Evolutionary conservation across 768 basidiomycete genomes (phyloP), one percentile per base, ranked within the genome.

Genomic region (Zangia roseola): DNA sequence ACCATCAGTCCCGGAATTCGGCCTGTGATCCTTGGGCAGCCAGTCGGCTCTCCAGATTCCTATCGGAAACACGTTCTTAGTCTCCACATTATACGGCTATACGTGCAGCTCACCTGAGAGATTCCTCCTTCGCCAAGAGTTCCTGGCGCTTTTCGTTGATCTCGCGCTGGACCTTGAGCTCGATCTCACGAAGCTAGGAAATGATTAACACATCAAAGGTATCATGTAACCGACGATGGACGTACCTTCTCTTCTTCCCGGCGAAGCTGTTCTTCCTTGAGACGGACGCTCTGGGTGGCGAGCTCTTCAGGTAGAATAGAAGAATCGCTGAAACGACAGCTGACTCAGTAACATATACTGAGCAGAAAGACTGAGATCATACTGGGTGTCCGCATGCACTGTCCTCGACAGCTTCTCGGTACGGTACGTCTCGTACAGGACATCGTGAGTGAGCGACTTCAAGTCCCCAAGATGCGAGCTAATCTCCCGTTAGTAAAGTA

Each of bases 181-280:
- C 97, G 69, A 97, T 90, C 74, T 99, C 97, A 54, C 95, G 92
- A 56, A 99, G 79, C 86, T 91, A 58, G 45, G 45, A 50, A 53
- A 38, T 41, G 45, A 39, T 57, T 49, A 60, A 45, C 37, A 53
- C 16, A 19, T 52, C 20, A 28, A 45, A 34, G 47, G 37, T 52
- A 6, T 31, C 28, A 50, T 43, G 13, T 31, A 0, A 19, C 12
- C 10, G 16, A 36, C 13, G 25, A 43, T 24, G 2, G 9, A 46
- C 68, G 12, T 31, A 89, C 87, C 78, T 95, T 95, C 77, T 97
- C 93, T 74, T 97, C 94, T 69, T 99, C 97, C 52, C 90, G 77
- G 59, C 94, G 86, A 50, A 99, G 85, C 68, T 98, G 97, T 68
- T 99, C 97, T 74, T 98, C 97, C 75, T 98, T 98, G 74, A 98